Percentiles rank a stretch among this genome's conserved stretches.
Evolutionary conservation across 805 yeast species (phyloP).

Genomic region (Metschnikowia chrysomelidarum): DNA sequence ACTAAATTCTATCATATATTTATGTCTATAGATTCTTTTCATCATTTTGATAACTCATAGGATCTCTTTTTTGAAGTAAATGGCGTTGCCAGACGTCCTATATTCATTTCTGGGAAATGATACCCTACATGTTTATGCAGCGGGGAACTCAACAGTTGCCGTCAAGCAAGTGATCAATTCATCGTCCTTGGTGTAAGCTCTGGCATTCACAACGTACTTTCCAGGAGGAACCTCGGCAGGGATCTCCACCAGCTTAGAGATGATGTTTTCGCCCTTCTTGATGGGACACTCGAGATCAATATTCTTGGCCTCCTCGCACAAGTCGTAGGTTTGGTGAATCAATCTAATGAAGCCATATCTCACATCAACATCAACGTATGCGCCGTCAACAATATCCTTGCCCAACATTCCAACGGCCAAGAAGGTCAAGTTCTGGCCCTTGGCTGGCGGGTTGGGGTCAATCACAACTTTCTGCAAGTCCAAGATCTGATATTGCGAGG

Average conservation of each 20-base stretch:
- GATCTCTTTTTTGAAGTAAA: background rate
- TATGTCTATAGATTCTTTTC: background rate
- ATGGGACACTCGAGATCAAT: slow-evolving; percentile 88
- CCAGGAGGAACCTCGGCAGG: slow-evolving; percentile 97
- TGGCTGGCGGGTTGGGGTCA: slow-evolving; percentile 83
- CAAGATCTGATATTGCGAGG: slow-evolving; percentile 59
- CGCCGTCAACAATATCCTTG: slow-evolving; percentile 68
- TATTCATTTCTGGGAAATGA: background rate
- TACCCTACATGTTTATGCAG: too few relatives aligned
- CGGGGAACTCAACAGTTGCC: slow-evolving; percentile 62
- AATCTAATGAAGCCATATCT: slow-evolving; percentile 88
- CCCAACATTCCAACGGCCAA: slow-evolving; percentile 66
- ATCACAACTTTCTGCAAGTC: slow-evolving; percentile 57
- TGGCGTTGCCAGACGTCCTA: background rate
- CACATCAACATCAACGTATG: slow-evolving; percentile 93
- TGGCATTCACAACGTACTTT: slow-evolving; percentile 77
- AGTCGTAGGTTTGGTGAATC: slow-evolving; percentile 84
- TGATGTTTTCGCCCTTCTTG: slow-evolving; percentile 59
- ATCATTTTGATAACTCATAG: too few relatives aligned
- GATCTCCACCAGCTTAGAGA: slow-evolving; percentile 73
- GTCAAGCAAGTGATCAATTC: slow-evolving; percentile 80
- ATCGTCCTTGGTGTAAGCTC: slow-evolving; percentile 86
- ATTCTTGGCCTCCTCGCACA: slow-evolving; percentile 83
- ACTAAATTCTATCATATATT: background rate
- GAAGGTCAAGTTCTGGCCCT: slow-evolving; percentile 82